phyloP scores from a whole-genome alignment of 2,329 filamentous ascomycete genomes.

The Trichophaea hybrida region DNA sequence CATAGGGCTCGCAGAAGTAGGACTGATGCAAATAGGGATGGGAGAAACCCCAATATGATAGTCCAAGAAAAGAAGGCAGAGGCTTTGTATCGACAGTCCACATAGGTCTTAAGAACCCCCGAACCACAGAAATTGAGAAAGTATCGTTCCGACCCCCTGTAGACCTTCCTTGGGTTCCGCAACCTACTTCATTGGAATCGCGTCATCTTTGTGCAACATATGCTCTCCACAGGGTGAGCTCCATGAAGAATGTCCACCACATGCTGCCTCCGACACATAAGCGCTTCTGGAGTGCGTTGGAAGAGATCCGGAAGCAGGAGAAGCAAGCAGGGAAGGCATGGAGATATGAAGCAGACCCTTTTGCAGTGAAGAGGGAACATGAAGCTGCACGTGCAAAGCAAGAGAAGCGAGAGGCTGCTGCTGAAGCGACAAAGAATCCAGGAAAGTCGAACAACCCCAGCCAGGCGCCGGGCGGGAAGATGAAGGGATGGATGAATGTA shows the following conservation, averaged over 20 bases:
- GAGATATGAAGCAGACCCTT: conserved; percentile 94
- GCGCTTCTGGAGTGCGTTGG: conserved; percentile 83
- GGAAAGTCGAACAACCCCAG: conserved; percentile 44
- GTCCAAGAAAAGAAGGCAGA: conserved; percentile 44
- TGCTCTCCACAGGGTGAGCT: conserved; percentile 78
- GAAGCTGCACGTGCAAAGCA: conserved; percentile 61
- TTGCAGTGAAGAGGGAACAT: conserved; percentile 62
- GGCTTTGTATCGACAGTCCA: conserved; percentile 72
- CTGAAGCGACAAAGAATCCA: conserved; percentile 50
- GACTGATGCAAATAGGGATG: conserved; percentile 93
- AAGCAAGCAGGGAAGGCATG: conserved; percentile 57
- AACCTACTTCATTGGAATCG: conserved; percentile 73
- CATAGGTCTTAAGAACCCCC: conserved; percentile 58
- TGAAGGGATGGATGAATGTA: conserved; percentile 53
- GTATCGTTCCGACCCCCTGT: conserved; percentile 52
- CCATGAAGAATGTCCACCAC: conserved; percentile 90
- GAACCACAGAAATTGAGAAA: conserved; percentile 62
- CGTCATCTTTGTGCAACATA: conserved; percentile 88
- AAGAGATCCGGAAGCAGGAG: conserved; percentile 66
- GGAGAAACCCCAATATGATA: conserved; percentile 84
- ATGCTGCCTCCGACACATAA: conserved; percentile 84
- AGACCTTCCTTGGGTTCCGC: conserved; percentile 49
- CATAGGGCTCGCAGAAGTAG: conserved; percentile 60
- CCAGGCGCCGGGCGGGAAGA: conserved; percentile 30
- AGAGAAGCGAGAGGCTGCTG: conserved; percentile 58